phyloP scores from a whole-genome alignment of 2,329 filamentous ascomycete genomes.

The Cladosporium sp. region DNA sequence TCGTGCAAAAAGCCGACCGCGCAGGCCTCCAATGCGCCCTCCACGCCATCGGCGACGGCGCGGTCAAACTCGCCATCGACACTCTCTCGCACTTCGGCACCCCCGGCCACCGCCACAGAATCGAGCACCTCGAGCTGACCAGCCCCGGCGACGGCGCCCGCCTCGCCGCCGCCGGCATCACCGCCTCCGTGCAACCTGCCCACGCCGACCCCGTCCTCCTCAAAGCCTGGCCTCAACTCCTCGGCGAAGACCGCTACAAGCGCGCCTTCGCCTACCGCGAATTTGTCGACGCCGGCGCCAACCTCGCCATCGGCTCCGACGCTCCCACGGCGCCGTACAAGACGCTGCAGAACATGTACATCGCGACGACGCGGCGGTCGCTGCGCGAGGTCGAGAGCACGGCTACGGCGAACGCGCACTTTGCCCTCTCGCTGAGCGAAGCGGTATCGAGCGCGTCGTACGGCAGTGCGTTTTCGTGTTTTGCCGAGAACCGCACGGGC shows the following conservation, averaged over 20 bases:
- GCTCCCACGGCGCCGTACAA: conserved; percentile 56
- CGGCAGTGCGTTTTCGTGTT: conserved; percentile 57
- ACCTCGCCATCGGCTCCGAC: conserved; percentile 56
- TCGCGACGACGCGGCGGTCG: conserved; percentile 55
- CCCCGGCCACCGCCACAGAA: conserved; percentile 52
- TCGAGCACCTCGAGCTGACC: conserved; percentile 63
- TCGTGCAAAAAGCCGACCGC: conserved; percentile 52
- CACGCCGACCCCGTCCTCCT: conserved; percentile 73
- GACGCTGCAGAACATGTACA: conserved; percentile 55
- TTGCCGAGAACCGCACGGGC: conserved; percentile 53
- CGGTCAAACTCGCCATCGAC: conserved; percentile 56
- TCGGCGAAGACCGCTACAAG: conserved; percentile 52
- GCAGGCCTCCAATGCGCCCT: conserved; percentile 58
- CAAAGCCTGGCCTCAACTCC: conserved; percentile 55
- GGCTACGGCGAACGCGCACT: conserved; percentile 41
- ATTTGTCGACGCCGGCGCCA: conserved; percentile 52
- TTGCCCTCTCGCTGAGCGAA: conserved; percentile 51
- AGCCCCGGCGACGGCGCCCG: conserved; percentile 52
- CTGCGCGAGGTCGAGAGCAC: conserved; percentile 44
- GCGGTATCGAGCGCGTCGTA: conserved; percentile 52
- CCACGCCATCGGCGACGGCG: conserved; percentile 62
- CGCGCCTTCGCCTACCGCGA: conserved; percentile 62
- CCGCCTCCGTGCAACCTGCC: conserved; percentile 89
- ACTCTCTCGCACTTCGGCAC: conserved; percentile 44
- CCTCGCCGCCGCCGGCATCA: conserved; percentile 60